Conservation (phyloP, 2,329 filamentous ascomycete genomes). For the Fusarium sp. region DNA sequence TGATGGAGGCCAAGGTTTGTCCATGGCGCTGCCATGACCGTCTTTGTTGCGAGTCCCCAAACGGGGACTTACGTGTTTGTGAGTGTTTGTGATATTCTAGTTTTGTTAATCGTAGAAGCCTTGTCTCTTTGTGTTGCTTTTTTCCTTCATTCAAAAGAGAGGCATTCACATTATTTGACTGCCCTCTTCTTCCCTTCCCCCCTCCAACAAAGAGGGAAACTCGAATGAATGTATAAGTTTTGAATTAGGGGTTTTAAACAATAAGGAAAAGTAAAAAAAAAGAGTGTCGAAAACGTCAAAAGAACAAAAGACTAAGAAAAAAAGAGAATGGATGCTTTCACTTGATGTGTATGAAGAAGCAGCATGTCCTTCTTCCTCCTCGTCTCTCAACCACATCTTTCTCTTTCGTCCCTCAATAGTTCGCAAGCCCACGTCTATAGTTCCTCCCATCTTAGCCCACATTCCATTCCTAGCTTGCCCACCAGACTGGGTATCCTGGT, state of each 20-base stretch:
- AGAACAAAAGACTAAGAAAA: neutral
- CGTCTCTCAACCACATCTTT: neutral
- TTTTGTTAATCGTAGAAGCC: neutral
- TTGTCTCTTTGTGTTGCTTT: neutral
- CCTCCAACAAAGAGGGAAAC: neutral
- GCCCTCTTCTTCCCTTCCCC: neutral
- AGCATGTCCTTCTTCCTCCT: neutral
- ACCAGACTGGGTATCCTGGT: neutral
- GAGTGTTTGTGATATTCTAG: neutral
- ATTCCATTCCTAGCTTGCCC: neutral
- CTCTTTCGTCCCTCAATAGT: neutral
- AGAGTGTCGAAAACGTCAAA: neutral
- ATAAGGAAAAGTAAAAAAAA: neutral
- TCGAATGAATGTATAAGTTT: neutral
- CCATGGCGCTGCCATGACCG: constrained; percentile 35
- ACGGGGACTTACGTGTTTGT: neutral
- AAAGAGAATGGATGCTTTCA: neutral
- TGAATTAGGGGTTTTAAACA: neutral
- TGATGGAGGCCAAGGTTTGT: constrained; percentile 29
- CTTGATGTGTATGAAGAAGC: neutral
- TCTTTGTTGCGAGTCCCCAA: neutral
- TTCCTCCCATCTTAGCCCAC: constrained; percentile 1
- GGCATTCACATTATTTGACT: neutral
- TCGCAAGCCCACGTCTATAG: constrained; percentile 4
- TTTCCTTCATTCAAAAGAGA: neutral